Evolutionary conservation across 2,329 filamentous ascomycete species (phyloP), one percentile per base, ranked within the genome.

Genomic region (Hypoxylon rubiginosum): DNA sequence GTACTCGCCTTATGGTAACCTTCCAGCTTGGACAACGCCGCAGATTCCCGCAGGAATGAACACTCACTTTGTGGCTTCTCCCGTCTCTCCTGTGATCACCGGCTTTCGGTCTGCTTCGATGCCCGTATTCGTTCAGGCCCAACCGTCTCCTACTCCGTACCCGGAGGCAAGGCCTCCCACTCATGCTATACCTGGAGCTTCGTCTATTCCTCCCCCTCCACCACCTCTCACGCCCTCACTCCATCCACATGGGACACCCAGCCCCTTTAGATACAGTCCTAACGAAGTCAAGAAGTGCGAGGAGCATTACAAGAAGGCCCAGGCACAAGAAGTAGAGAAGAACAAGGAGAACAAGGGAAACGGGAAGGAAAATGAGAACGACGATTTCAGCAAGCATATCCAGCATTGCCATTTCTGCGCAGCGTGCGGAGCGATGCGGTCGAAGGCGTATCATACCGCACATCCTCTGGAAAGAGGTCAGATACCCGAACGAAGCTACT

Each of bases 381-480:
- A 52, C 15, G 43, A 62, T 11, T 52, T 73, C 30, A 58, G 71
- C 19, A 72, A 69, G 45, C 67, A 67, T 32, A 72, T 74, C 28
- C 71, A 55, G 10, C 72, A 75, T 56, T 24, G 59, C 32, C 72
- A 75, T 66, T 52, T 70, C 17, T 76, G 74, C 24, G 64, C 66
- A 15, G 71, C 64, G 15, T 76, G 74, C 57, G 74, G 74, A 26
- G 70, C 70, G 49, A 70, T 66, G 55, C 64, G 73, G 13, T 74
- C 74, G 15, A 57, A 46, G 41, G 53, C 43, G 43, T 75, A 74
- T 21, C 73, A 73, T n/a, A 68, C 45, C 32, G 60, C 48, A 45
- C 65, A 75, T 52, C 72, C 72, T 17, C 50, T 75, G 36, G 67
- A 69, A 32, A 74, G 62, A 55, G 74, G 74, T 6, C 68, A 76